Evolutionary conservation across 345 rosid genomes (phyloP), one percentile per base, ranked within the genome.

Genomic region (Pelargonium nanum): DNA sequence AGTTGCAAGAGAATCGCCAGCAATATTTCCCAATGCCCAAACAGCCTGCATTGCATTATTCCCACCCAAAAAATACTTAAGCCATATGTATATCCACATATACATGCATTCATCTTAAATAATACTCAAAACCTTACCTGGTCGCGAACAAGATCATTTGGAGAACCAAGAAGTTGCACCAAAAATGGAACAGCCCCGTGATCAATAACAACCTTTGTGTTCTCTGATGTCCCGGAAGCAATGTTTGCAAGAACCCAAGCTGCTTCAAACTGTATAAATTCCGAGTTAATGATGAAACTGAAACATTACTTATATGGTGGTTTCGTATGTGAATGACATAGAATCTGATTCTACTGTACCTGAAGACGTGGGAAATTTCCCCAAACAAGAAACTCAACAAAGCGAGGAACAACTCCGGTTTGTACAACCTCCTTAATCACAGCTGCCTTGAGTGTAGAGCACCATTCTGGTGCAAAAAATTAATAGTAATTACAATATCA

Each of bases 151-250:
- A 62, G 82, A 65, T 81, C 87, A n/a, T 83, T 75, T 26, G 86
- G 86, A 58, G 96, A 88, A 63, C 60, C 71, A 59, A 88, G 92
- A 76, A 88, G 96, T 73, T 68, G 81, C 60, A 81, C 92, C 63
- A 88, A 85, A 15, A 83, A 74, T 52, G 92, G 86, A 51, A 88
- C 92, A 68, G 89, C 96, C 22, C 96, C 96, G 75, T 85, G 89
- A 65, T 88, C 92, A 62, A 88, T 83, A 19, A 88, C 89, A 67
- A 85, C 96, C 83, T 75, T 85, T 10, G 96, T 88, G 74, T 88
- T 83, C 78, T 88, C 96, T 48, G 96, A 88, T 60, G 96, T 85
- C 53, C 96, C 96, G 53, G 96, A 88, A 61, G 96, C 92, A 70
- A 85, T 85, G 75, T 88, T 88, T 52, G 96, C 85, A 57, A 88